phyloP scores from a whole-genome alignment of 2,329 filamentous ascomycete species.

The Talaromyces sp. region DNA sequence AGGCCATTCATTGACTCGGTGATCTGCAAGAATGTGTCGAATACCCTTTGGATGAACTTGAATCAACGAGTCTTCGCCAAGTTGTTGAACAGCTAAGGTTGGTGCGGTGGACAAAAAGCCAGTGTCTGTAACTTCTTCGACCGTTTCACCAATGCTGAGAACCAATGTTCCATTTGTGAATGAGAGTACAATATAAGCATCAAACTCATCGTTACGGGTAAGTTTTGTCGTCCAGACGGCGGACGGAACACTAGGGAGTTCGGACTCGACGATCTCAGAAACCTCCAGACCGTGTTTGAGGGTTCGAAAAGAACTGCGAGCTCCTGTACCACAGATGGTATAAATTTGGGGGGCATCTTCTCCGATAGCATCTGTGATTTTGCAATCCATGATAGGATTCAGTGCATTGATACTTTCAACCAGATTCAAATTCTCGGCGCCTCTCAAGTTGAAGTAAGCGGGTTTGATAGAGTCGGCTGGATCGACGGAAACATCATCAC shows the following conservation, averaged over 20 bases:
- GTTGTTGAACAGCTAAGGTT: conserved; percentile 87
- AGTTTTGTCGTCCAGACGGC: conserved; percentile 96
- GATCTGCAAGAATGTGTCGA: conserved; percentile 74
- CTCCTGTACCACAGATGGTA: conserved; percentile 81
- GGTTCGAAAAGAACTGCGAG: conserved; percentile 83
- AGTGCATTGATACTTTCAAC: conserved; percentile 83
- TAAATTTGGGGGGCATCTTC: conserved; percentile 98
- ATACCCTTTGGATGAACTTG: conserved; percentile 98
- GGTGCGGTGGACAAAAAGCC: conserved; percentile 85
- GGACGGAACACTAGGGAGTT: conserved; percentile 80
- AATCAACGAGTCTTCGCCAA: conserved; percentile 87
- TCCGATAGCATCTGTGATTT: conserved; percentile 82
- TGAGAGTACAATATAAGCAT: conserved; percentile 93
- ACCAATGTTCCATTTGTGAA: conserved; percentile 88
- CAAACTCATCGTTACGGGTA: conserved; percentile 74
- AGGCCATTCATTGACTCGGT: conserved; percentile 86
- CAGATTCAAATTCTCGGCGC: conserved; percentile 74
- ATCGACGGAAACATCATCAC: conserved; percentile 77
- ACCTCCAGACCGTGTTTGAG: conserved; percentile 91
- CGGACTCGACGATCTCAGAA: conserved; percentile 91
- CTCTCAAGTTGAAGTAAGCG: conserved; percentile 79
- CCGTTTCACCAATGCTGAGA: conserved; percentile 91
- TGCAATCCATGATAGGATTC: conserved; percentile 87
- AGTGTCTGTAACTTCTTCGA: conserved; percentile 91
- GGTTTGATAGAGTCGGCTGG: conserved; percentile 68